Conservation (phyloP, 2,329 filamentous ascomycete genomes). For the Phaeosphaeriaceae sp. region DNA sequence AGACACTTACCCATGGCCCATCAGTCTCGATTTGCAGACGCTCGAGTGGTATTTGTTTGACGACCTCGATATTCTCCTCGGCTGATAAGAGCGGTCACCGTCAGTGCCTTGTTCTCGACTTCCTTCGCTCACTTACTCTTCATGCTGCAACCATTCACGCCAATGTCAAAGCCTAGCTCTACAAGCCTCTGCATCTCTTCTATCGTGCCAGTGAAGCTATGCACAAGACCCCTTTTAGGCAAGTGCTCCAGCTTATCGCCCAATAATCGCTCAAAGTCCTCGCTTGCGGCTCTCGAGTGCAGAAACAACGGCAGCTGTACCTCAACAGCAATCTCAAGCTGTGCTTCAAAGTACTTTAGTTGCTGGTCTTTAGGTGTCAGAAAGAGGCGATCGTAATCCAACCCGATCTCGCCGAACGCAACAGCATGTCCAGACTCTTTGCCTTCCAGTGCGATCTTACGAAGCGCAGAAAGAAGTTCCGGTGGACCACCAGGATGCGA, state of each 20-base stretch:
- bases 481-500: constrained; percentile 64
- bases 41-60: constrained; percentile 78
- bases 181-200: constrained; percentile 86
- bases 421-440: constrained; percentile 67
- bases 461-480: constrained; percentile 65
- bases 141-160: constrained; percentile 95
- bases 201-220: constrained; percentile 89
- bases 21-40: constrained; percentile 94
- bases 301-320: constrained; percentile 88
- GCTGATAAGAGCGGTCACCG: constrained; percentile 16
- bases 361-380: constrained; percentile 81
- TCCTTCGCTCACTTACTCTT: constrained; percentile 64
- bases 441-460: constrained; percentile 66
- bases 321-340: constrained; percentile 78
- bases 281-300: constrained; percentile 85
- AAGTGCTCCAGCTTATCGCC: constrained; percentile 69
- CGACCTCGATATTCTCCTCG: constrained; percentile 80
- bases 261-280: constrained; percentile 66
- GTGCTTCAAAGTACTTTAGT: constrained; percentile 81
- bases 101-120: not conserved
- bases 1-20: constrained; percentile 74
- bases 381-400: constrained; percentile 93
- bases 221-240: constrained; percentile 81
- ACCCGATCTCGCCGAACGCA: constrained; percentile 92
- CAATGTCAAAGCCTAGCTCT: constrained; percentile 82